These are phyloP conservation scores for Saccharomyces pastorianus DNA, from an alignment of 1,139 yeast genomes.

Conservation along the genomic window DNA sequence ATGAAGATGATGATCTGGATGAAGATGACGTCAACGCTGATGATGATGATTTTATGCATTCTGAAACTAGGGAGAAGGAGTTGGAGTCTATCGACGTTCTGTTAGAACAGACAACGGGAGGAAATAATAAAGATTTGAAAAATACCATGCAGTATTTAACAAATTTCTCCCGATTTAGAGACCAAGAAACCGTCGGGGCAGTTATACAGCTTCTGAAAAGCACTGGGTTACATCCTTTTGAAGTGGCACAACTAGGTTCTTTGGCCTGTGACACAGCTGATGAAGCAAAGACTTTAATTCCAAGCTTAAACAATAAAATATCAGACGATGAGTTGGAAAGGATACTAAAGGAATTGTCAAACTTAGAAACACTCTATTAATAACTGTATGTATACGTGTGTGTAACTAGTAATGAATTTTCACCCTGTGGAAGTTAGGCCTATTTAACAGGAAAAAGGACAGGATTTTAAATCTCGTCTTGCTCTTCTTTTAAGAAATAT, in stretches of 20 bases:
- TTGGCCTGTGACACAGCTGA: slow-evolving; percentile 94
- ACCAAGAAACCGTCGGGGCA: slow-evolving; percentile 86
- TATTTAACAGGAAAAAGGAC: not conserved
- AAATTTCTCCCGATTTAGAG: slow-evolving; percentile 81
- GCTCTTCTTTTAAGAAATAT: not conserved
- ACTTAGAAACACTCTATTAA: slow-evolving; percentile 44
- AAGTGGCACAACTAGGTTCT: slow-evolving; percentile 88
- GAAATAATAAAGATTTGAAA: slow-evolving; percentile 68
- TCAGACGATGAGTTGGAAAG: slow-evolving; percentile 83
- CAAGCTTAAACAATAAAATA: slow-evolving; percentile 73
- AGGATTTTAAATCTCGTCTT: not conserved
- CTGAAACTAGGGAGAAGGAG: slow-evolving; percentile 33
- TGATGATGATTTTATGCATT: slow-evolving; percentile 29
- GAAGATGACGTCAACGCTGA: slow-evolving; percentile 33
- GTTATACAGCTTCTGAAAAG: slow-evolving; percentile 80
- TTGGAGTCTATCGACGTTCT: slow-evolving; percentile 29
- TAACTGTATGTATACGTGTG: not conserved
- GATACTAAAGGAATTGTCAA: slow-evolving; percentile 74
- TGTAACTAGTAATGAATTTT: not conserved
- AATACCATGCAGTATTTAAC: slow-evolving; percentile 85
- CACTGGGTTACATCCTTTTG: slow-evolving; percentile 86
- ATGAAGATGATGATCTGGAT: slow-evolving; percentile 22
- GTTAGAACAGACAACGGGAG: slow-evolving; percentile 40
- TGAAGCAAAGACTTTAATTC: slow-evolving; percentile 90
- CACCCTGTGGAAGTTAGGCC: not conserved